Percentiles rank a stretch among this genome's conserved stretches.
Conservation (phyloP, 352 stramenopile genomes). For the Phytophthora ohioensis region DNA sequence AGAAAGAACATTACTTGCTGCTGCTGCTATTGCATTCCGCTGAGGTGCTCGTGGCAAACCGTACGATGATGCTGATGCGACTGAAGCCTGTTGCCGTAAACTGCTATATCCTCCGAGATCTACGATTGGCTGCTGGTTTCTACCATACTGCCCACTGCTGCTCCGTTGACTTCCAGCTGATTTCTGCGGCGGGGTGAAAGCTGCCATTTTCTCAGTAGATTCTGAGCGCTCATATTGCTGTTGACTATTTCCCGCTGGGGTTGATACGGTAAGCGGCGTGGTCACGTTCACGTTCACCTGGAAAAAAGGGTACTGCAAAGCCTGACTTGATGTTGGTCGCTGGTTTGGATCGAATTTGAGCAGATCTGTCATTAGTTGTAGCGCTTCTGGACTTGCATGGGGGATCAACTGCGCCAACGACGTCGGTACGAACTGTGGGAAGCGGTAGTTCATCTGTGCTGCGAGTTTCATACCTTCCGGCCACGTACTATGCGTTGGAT, state of each 20-base stretch:
- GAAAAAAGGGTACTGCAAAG: constrained; percentile 97
- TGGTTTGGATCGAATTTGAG: constrained; percentile 95
- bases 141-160: constrained; percentile 53
- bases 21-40: constrained; percentile 76
- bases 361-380: constrained; percentile 94
- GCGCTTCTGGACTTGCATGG: constrained; percentile 89
- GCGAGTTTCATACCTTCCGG: constrained; percentile 95
- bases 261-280: constrained; percentile 76
- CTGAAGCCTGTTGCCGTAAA: constrained; percentile 42
- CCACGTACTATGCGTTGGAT: constrained; percentile 92
- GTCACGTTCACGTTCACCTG: constrained; percentile 86
- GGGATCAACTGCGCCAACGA: constrained; percentile 91
- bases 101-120: constrained; percentile 55
- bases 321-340: constrained; percentile 92
- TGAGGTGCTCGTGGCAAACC: constrained; percentile 56
- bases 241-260: constrained; percentile 49
- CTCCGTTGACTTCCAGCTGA: constrained; percentile 50
- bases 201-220: constrained; percentile 45
- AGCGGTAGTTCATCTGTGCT: constrained; percentile 96
- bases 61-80: constrained; percentile 40
- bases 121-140: constrained; percentile 61
- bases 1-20: constrained; percentile 68
- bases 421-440: constrained; percentile 95
- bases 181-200: constrained; percentile 74
- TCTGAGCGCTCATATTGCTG: constrained; percentile 61